phyloP scores from a whole-genome alignment of 441 rosid species.

The Arabidopsis hybrid region DNA sequence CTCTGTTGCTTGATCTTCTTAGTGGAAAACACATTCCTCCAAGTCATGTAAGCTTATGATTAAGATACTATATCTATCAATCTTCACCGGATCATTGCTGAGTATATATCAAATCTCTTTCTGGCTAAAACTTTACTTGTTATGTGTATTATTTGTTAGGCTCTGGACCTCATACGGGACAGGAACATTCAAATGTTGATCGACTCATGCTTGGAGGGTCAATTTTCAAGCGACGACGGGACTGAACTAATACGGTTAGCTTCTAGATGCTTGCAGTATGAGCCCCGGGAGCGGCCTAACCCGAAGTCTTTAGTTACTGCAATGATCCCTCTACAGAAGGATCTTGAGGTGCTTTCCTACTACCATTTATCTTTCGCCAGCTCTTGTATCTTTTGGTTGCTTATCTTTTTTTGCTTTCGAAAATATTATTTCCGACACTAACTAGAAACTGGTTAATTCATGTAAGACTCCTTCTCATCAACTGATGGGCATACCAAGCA shows the following conservation, averaged over 20 bases:
- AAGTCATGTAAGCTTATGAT: constrained; percentile 73
- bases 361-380: background rate
- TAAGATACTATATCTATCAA: background rate
- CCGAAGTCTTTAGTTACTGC: constrained; percentile 79
- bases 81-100: background rate
- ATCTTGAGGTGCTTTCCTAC: constrained; percentile 63
- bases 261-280: constrained; percentile 89
- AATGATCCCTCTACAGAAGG: constrained; percentile 85
- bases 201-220: constrained; percentile 95
- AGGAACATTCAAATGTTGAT: constrained; percentile 83
- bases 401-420: background rate
- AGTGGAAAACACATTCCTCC: constrained; percentile 98
- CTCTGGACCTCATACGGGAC: constrained; percentile 90
- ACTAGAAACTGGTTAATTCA: constrained; percentile 25
- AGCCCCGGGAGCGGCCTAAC: constrained; percentile 91
- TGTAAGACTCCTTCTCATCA: constrained; percentile 83
- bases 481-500: constrained; percentile 81
- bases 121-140: constrained; percentile 15
- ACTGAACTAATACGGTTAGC: constrained; percentile 92
- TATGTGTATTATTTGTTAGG: constrained; percentile 53
- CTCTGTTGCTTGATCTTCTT: constrained; percentile 93
- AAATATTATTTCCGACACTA: background rate
- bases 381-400: constrained; percentile 8
- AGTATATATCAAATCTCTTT: background rate
- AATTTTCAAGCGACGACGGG: constrained; percentile 79